Evolutionary conservation across 2,329 filamentous ascomycete genomes (phyloP), one percentile per base, ranked within the genome.

Genomic region (Xylariomycetidae sp.): DNA sequence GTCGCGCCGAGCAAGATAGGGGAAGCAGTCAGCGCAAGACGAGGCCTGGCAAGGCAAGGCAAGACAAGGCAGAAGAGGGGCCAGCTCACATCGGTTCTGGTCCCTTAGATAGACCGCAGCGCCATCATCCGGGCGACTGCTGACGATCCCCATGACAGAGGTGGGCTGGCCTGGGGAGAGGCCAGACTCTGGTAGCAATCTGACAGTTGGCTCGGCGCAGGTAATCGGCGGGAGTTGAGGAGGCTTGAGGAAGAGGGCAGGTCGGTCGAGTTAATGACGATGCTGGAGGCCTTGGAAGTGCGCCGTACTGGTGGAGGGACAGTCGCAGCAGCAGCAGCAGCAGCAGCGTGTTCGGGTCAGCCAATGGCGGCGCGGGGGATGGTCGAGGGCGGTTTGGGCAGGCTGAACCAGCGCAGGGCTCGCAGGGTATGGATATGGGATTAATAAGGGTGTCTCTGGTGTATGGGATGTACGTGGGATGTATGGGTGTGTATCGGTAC

Each of bases 71-170:
- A 23, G 31, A 36, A 29, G 37, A 32, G 43, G 38, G 40, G 34
- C 40, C 82, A 58, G 73, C 43, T 16, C 42, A 96, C 92, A 79
- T 73, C 88, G 80, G 59, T 77, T 85, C 70, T 95, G 92, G 59
- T 98, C 92, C 67, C 85, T 83, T 57, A 96, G 70, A 60, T 84
- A 93, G 58, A 96, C 68, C 52, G 77, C 65, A 50, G 78, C 74
- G 58, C 79, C 85, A 54, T 95, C 89, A 52, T 94, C 89, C 53
- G 82, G 79, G 63, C 80, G 84, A 71, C 89, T 95, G 61, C 79
- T 82, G 63, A 95, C 81, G 68, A 84, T 88, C 57, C 92, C 92
- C 92, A 98, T 98, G 60, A 46, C 46, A 43, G 42, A 42, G 42
- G 32, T 30, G 39, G 46, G 48, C 45, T 30, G 43, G 51, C 51